Evolutionary conservation across 805 yeast species (phyloP), one percentile per base, ranked within the genome.

Genomic region (Maudiozyma saulgeensis): DNA sequence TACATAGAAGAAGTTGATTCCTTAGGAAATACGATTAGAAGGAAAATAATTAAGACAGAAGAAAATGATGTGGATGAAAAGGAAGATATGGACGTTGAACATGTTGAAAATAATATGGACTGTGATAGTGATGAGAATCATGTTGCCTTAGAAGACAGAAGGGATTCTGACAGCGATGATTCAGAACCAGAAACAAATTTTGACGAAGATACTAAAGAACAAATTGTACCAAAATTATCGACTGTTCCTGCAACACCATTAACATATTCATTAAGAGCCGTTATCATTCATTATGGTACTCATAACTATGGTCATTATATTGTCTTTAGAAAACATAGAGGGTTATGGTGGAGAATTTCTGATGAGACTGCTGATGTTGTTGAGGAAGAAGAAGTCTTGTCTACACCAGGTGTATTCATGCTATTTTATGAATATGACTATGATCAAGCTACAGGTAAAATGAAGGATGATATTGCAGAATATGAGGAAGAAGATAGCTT

Each of bases 221-320:
- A 52, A 13, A 46, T 48, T 2, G 49, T 55, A 7, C 31, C 54
- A 21, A 47, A 41, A 18, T 43, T 57, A 1, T 56, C 52, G 3
- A 38, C 43, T 19, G 26, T 44, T 2, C 66, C 69, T 6, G 62
- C 68, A 50, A 75, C 80, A 2, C 72, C 75, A 2, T 63, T 84
- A 42, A 69, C 75, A 3, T 91, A 91, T 64, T 75, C 80, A 39
- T 73, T 91, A 53, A 86, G 86, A 61, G 87, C 96, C 0, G 93
- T 87, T 1, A 86, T 91, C 43, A 82, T 91, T 1, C 99, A 91
- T 66, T 90, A 84, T 64, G 99, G 99, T 45, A 85, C 96, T 0
- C 97, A 93, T 59, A 89, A 91, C 59, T 93, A 88, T 63, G 99
- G 99, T n/a, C 99, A 91, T 66, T 91, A 91, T 63, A 86, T 91